These are phyloP conservation scores for Sanchytrium tribonematis DNA, from an alignment of 371 early-diverging fungal species.

Conservation along the genomic window DNA sequence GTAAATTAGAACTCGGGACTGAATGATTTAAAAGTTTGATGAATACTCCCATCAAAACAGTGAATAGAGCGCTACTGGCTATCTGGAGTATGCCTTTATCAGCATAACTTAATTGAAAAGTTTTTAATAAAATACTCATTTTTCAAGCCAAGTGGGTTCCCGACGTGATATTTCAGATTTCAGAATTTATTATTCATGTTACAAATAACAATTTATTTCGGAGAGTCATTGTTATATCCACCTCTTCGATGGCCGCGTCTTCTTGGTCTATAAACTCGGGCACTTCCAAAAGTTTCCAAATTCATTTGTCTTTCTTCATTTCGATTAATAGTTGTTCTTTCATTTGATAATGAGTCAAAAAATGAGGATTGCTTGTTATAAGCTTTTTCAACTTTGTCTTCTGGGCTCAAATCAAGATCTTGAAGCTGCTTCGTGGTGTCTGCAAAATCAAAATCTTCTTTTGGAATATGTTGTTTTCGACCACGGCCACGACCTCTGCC, in stretches of 20 bases:
- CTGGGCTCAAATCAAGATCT: background rate
- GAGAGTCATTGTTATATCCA: no score
- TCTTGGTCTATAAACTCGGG: background rate
- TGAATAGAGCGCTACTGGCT: background rate
- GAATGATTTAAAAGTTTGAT: background rate
- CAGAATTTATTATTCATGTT: no score
- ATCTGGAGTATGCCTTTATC: background rate
- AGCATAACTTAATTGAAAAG: no score
- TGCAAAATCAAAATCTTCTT: conserved; percentile 1
- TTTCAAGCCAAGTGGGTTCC: no score
- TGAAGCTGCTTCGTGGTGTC: background rate
- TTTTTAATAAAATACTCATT: no score
- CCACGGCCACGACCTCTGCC: background rate
- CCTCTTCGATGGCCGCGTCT: background rate
- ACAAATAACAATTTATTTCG: no score
- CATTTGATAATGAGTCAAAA: background rate
- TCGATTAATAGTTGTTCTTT: background rate
- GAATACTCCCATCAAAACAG: background rate
- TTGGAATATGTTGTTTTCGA: background rate
- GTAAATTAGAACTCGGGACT: background rate
- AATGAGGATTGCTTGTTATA: background rate
- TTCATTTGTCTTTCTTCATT: background rate
- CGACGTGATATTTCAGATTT: no score
- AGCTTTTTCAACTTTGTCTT: background rate
- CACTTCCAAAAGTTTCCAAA: background rate